Conservation (phyloP, 2,329 filamentous ascomycete species). For the Dothideomycetes sp. region DNA sequence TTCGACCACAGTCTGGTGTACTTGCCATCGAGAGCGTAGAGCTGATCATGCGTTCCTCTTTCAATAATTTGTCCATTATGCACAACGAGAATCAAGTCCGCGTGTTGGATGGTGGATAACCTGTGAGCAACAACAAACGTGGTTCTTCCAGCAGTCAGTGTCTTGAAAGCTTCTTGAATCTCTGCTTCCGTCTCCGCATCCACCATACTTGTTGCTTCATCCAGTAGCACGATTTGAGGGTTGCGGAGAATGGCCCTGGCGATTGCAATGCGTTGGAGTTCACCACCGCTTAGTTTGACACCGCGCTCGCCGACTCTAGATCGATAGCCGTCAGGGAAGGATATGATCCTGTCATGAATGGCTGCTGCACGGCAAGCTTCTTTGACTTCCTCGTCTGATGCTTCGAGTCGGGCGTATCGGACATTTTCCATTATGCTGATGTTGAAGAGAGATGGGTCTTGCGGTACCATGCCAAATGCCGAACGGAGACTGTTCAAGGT, state of each 20-base stretch:
- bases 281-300: constrained; percentile 71
- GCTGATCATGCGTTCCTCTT: constrained; percentile 63
- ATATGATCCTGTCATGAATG: constrained; percentile 55
- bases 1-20: constrained; percentile 27
- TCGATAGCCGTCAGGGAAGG: constrained; percentile 58
- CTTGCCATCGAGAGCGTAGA: constrained; percentile 41
- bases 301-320: constrained; percentile 69
- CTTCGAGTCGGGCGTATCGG: constrained; percentile 52
- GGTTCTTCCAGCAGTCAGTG: constrained; percentile 53
- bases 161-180: constrained; percentile 50
- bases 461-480: constrained; percentile 54
- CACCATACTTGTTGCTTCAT: constrained; percentile 66
- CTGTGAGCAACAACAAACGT: constrained; percentile 73
- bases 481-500: constrained; percentile 50
- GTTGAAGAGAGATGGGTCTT: constrained; percentile 57
- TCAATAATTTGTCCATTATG: constrained; percentile 63
- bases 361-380: constrained; percentile 53
- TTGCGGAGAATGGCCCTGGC: constrained; percentile 60
- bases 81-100: constrained; percentile 70
- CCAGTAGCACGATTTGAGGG: constrained; percentile 59
- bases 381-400: constrained; percentile 51
- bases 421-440: constrained; percentile 56
- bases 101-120: constrained; percentile 65
- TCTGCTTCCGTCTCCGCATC: constrained; percentile 46
- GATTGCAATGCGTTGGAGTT: constrained; percentile 74